A percentile compares a stretch with the other conserved stretches of the same genome.
These are phyloP conservation scores for Penicillium psychrosexuale DNA, from an alignment of 2,329 filamentous ascomycete species.

Conservation along the genomic window DNA sequence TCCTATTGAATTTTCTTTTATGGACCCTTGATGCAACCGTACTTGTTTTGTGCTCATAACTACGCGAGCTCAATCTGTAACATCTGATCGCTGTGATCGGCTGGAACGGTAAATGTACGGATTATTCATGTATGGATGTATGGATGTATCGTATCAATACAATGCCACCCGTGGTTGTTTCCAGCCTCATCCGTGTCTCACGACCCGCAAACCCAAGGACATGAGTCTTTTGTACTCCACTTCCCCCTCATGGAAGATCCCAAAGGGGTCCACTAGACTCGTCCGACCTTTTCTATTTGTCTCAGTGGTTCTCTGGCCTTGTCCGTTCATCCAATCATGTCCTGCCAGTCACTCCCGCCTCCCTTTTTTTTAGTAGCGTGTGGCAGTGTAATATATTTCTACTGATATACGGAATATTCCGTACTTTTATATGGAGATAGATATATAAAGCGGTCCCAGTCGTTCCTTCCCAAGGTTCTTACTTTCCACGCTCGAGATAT, in stretches of 20 bases:
- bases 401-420: no score
- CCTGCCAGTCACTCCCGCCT: slow-evolving; percentile 1
- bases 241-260: background rate
- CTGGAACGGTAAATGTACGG: background rate
- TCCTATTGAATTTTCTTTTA: background rate
- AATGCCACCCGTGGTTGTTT: background rate
- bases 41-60: background rate
- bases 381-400: background rate
- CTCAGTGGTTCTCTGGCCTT: background rate
- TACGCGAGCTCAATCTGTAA: background rate
- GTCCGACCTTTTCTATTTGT: background rate
- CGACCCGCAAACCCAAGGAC: background rate
- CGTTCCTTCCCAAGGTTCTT: background rate
- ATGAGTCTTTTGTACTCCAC: background rate
- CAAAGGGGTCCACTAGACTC: background rate
- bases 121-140: no score
- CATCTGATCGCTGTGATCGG: background rate
- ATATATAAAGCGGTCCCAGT: slow-evolving; percentile 2
- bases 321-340: slow-evolving; percentile 1
- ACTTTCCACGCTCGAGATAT: background rate
- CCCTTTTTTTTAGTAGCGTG: slow-evolving; percentile 7
- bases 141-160: background rate
- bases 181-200: slow-evolving; percentile 1
- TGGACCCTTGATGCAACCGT: background rate
- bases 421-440: background rate